phyloP scores from a whole-genome alignment of 1,139 yeast species.

The Suhomyces wounanorum region DNA sequence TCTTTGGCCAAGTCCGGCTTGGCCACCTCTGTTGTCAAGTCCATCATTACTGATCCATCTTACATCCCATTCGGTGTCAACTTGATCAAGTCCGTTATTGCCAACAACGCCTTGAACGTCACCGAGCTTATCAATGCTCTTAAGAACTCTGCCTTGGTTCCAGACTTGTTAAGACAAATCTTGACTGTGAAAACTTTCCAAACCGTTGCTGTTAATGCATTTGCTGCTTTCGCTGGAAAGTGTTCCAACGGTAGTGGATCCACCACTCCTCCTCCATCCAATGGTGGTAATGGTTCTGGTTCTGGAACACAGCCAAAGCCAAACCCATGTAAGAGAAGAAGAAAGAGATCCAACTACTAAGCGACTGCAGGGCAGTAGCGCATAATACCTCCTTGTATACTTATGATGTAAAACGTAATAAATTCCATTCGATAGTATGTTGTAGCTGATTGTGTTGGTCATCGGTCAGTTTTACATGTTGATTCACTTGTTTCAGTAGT shows the following conservation, averaged over 20 bases:
- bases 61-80: slow-evolving; percentile 42
- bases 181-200: slow-evolving; percentile 37
- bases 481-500: too few relatives aligned
- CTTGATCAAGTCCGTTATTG: slow-evolving; percentile 35
- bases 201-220: slow-evolving; percentile 43
- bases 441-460: not conserved
- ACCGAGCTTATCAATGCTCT: slow-evolving; percentile 35
- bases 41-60: slow-evolving; percentile 40
- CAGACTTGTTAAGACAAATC: slow-evolving; percentile 38
- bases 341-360: slow-evolving; percentile 35
- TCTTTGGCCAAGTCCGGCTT: slow-evolving; percentile 47
- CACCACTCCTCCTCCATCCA: slow-evolving; percentile 9
- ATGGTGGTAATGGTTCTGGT: slow-evolving; percentile 11
- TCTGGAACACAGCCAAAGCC: slow-evolving; percentile 17
- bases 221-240: slow-evolving; percentile 46
- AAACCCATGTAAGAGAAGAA: slow-evolving; percentile 38
- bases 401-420: slow-evolving; percentile 6
- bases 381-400: slow-evolving; percentile 11
- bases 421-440: not conserved
- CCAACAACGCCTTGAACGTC: slow-evolving; percentile 33
- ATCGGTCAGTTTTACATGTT: too few relatives aligned
- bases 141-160: slow-evolving; percentile 38
- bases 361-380: slow-evolving; percentile 13
- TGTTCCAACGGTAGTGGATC: slow-evolving; percentile 26
- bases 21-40: slow-evolving; percentile 43